These are phyloP conservation scores for Aureobasidium melanogenum DNA, from an alignment of 2,329 filamentous ascomycete species.

Conservation along the genomic window DNA sequence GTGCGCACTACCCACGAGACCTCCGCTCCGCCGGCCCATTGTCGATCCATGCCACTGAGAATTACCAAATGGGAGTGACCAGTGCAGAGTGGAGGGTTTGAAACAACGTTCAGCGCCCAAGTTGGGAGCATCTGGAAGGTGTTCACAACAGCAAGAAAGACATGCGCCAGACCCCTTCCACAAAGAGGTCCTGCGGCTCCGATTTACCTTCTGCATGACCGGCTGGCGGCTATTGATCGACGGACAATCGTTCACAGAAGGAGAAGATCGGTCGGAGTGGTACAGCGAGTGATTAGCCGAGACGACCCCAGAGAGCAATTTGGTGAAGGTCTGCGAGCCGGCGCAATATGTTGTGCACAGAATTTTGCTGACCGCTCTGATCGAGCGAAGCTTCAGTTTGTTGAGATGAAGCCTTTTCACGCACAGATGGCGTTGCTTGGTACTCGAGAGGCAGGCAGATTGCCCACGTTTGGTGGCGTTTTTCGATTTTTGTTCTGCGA, in stretches of 20 bases:
- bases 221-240: conserved; percentile 6
- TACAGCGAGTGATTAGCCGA: not conserved
- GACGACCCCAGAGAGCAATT: not conserved
- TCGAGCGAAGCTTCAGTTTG: not conserved
- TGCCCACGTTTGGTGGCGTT: conserved; percentile 4
- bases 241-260: not conserved
- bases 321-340: not conserved
- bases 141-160: not conserved
- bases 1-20: not conserved
- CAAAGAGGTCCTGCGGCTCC: not conserved
- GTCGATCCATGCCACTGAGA: not conserved
- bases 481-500: not conserved
- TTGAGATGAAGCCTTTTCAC: conserved; percentile 4
- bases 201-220: not conserved
- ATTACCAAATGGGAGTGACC: not conserved
- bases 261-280: not conserved
- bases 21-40: conserved; percentile 7
- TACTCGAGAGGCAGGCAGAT: not conserved
- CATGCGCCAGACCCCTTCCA: not conserved
- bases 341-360: not conserved
- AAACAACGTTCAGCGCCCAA: not conserved
- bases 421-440: conserved; percentile 10
- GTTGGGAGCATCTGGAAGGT: not conserved
- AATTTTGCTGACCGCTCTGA: not conserved
- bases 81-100: not conserved